These are phyloP conservation scores for Grammothele lineata DNA, from an alignment of 768 basidiomycete species.

Conservation along the genomic window DNA sequence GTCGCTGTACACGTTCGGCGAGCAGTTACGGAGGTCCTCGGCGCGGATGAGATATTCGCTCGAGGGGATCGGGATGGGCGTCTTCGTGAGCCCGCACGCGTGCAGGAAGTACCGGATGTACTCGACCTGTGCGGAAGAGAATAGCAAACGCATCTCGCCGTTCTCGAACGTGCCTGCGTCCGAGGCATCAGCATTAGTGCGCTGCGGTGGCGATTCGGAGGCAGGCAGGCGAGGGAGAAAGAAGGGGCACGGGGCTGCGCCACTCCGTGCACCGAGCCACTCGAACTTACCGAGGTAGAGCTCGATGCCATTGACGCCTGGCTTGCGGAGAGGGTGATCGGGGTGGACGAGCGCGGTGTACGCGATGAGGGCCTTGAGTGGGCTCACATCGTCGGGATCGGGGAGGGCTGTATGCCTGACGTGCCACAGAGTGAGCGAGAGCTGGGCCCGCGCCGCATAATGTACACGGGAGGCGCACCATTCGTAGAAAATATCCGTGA, in stretches of 20 bases:
- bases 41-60: slow-evolving; percentile 69
- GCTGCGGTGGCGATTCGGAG: background rate
- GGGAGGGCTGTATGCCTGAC: slow-evolving; percentile 54
- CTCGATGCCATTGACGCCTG: slow-evolving; percentile 62
- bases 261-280: no score
- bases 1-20: slow-evolving; percentile 52
- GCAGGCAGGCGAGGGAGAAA: no score
- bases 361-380: slow-evolving; percentile 67
- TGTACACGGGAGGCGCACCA: slow-evolving; percentile 35
- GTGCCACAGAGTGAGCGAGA: background rate
- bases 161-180: slow-evolving; percentile 58
- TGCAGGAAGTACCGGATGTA: slow-evolving; percentile 84
- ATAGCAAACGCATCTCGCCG: slow-evolving; percentile 75
- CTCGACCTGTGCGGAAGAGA: slow-evolving; percentile 81
- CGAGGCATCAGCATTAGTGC: background rate
- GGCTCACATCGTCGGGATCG: slow-evolving; percentile 52
- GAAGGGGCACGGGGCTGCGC: no score
- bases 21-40: slow-evolving; percentile 52
- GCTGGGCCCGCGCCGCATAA: no score
- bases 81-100: slow-evolving; percentile 61
- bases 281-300: slow-evolving; percentile 57
- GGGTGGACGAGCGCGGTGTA: slow-evolving; percentile 66
- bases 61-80: slow-evolving; percentile 68
- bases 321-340: slow-evolving; percentile 66
- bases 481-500: slow-evolving; percentile 82